Evolutionary conservation across 2,329 filamentous ascomycete genomes (phyloP), one percentile per base, ranked within the genome.

Genomic region (Hymenoscyphus repandus): DNA sequence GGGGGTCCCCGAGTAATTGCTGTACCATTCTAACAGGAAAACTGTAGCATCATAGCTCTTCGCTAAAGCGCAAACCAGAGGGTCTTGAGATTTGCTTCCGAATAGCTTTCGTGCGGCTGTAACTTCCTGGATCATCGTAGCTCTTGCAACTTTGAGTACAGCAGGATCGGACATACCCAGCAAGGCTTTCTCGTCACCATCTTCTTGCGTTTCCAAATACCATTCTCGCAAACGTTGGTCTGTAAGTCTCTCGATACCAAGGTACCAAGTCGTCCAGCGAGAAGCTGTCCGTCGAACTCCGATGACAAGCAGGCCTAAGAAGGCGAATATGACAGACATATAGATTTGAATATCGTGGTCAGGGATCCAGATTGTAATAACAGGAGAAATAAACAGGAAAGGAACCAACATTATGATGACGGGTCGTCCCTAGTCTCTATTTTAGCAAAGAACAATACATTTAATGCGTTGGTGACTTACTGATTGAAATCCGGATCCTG

Each of bases 191-290:
- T 56, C 45, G 22, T 53, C 43, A 15, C 55, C 51, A 34, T 47
- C 33, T 32, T 49, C 42, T 34, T 60, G 56, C 32, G 64, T 68
- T 15, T 67, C 58, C 10, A 68, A 61, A 60, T 75, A 77, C 75
- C 76, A 80, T 69, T 66, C 31, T 75, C 66, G 6, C 79, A 69
- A 36, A 76, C 73, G n/a, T 68, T 65, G 55, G 38, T 72, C 70
- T 27, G 78, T 65, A 69, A 43, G 73, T 71, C 45, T 36, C 30
- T 58, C 50, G 39, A 80, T 73, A 38, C 73, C 72, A 47, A 71
- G 65, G 54, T 74, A 72, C 80, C 80, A 84, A 2, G 72, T 77
- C 3, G 77, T 75, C 81, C 81, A 85, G 56, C 77, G 73, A 18
- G 75, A 74, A 34, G 74, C 74, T 5, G 80, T 72, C 1, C 68